Evolutionary conservation across 2,329 filamentous ascomycete species (phyloP).

Genomic region (Purpureocillium takamizusanense): DNA sequence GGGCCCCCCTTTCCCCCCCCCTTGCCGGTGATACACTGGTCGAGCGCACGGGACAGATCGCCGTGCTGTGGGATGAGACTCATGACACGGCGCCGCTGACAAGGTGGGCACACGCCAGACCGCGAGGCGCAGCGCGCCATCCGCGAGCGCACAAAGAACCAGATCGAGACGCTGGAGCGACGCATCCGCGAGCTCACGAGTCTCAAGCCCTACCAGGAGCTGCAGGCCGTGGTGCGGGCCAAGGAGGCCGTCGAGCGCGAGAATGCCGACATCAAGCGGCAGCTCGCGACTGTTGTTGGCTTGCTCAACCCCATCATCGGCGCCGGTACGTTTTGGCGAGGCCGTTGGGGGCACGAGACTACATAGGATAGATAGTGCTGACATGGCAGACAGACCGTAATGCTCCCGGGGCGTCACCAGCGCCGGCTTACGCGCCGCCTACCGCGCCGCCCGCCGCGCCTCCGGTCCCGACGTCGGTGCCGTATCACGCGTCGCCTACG

Average conservation of each 20-base stretch:
- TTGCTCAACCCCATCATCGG: conserved; percentile 52
- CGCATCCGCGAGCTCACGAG: conserved; percentile 67
- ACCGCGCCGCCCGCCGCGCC: conserved; percentile 1
- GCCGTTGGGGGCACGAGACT: no score
- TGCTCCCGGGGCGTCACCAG: conserved; percentile 15
- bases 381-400: no score
- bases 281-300: conserved; percentile 55
- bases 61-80: no score
- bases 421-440: conserved; percentile 15
- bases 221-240: conserved; percentile 65
- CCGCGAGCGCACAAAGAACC: conserved; percentile 69
- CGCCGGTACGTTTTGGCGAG: conserved; percentile 14
- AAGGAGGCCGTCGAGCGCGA: conserved; percentile 72
- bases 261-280: conserved; percentile 67
- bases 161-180: conserved; percentile 66
- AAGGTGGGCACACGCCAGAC: conserved; percentile 37
- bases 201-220: conserved; percentile 75
- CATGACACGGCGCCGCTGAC: not conserved
- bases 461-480: not conserved
- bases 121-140: conserved; percentile 81
- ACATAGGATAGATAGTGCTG: no score
- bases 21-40: no score
- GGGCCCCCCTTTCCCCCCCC: conserved; percentile 10
- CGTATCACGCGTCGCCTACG: not conserved
- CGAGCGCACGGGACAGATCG: no score